Evolutionary conservation across 179 eudicot genomes (phyloP).

Genomic region (Sideroxylon spinosum): DNA sequence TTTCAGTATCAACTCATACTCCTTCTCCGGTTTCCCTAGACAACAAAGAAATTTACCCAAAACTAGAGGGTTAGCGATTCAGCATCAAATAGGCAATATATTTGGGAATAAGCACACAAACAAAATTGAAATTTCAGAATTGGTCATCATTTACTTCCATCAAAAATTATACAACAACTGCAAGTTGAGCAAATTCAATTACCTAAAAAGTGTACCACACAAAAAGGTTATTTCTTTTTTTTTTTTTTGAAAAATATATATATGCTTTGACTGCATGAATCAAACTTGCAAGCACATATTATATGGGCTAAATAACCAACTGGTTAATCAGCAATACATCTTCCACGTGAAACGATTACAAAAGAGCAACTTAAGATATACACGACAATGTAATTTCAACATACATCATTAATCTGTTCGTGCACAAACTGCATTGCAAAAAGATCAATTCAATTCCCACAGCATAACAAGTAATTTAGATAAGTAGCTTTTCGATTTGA

Average conservation of each 20-base stretch:
- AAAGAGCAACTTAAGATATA: background rate
- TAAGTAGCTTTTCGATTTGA: background rate
- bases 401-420: background rate
- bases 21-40: slow-evolving; percentile 75
- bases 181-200: background rate
- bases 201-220: background rate
- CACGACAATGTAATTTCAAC: background rate
- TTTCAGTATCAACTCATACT: slow-evolving; percentile 83
- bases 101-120: background rate
- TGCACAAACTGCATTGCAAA: background rate
- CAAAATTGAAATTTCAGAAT: background rate
- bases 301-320: slow-evolving; percentile 4
- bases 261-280: background rate
- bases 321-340: background rate
- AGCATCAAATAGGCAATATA: background rate
- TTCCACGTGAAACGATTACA: background rate
- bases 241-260: too few species aligned
- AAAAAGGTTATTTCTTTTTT: background rate
- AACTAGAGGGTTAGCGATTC: background rate
- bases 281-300: background rate
- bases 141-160: background rate
- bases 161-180: background rate
- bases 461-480: too few species aligned
- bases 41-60: slow-evolving; percentile 11
- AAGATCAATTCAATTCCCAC: background rate